Percentiles rank a stretch among this genome's conserved stretches.
phyloP scores from a whole-genome alignment of 2,329 filamentous ascomycete species.

The Aureobasidium zeae region DNA sequence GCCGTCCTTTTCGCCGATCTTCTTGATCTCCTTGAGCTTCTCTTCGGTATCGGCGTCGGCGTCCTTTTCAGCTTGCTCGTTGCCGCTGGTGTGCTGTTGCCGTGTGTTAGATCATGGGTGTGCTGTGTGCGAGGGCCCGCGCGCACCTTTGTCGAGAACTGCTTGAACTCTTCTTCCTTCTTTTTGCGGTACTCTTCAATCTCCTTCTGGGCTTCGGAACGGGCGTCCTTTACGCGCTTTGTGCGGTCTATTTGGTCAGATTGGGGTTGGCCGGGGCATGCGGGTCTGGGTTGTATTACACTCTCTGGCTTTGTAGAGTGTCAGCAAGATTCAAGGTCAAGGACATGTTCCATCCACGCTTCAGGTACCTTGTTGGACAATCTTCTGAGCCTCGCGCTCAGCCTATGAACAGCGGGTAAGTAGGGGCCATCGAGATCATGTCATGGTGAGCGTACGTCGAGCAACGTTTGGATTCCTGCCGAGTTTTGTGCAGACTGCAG shows the following conservation, averaged over 20 bases:
- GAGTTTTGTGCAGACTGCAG: constrained; percentile 97
- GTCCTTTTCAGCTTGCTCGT: constrained; percentile 62
- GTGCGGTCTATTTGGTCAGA: constrained; percentile 60
- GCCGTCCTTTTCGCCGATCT: constrained; percentile 69
- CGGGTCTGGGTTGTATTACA: constrained; percentile 46
- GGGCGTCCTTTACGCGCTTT: constrained; percentile 93
- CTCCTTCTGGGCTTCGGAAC: constrained; percentile 93
- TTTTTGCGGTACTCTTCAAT: constrained; percentile 83
- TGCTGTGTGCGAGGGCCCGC: neutral
- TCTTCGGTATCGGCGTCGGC: constrained; percentile 71
- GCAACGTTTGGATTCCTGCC: constrained; percentile 93
- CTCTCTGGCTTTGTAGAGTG: constrained; percentile 60
- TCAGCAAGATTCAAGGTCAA: constrained; percentile 19
- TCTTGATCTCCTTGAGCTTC: constrained; percentile 74
- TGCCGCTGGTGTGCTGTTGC: constrained; percentile 77
- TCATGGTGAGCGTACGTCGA: constrained; percentile 63
- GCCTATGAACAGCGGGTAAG: constrained; percentile 53
- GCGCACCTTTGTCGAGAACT: constrained; percentile 71
- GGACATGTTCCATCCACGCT: neutral
- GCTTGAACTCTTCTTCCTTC: constrained; percentile 93
- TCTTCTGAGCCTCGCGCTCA: constrained; percentile 97
- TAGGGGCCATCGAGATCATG: constrained; percentile 19
- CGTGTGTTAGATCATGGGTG: constrained; percentile 3
- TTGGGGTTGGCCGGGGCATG: constrained; percentile 3
- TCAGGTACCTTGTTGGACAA: constrained; percentile 84